These are phyloP conservation scores for Trichopus zeylanicus DNA, from an alignment of 116 monocot genomes.

Conservation along the genomic window DNA sequence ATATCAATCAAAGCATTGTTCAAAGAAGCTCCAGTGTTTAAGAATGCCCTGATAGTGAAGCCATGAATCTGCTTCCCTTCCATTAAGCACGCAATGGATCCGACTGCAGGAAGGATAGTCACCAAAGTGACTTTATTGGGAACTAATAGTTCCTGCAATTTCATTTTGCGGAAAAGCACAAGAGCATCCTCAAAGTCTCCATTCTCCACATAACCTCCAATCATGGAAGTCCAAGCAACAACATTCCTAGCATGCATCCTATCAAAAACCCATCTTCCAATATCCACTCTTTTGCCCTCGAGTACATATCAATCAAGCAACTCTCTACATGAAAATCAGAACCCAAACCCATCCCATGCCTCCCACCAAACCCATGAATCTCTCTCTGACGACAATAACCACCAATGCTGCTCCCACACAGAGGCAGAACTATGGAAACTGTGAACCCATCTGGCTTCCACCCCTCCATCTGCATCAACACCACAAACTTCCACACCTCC, in stretches of 20 bases:
- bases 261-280: conserved; percentile 57
- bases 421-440: conserved; percentile 35
- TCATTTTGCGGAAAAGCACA: conserved; percentile 45
- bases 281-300: conserved; percentile 13
- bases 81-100: conserved; percentile 28
- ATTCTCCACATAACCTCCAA: conserved; percentile 52
- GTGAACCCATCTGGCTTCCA: conserved; percentile 51
- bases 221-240: conserved; percentile 63
- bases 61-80: conserved; percentile 57
- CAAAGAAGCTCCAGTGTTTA: conserved; percentile 29
- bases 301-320: conserved; percentile 65
- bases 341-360: conserved; percentile 30
- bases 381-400: conserved; percentile 23
- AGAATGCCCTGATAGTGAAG: conserved; percentile 25
- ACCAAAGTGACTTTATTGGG: conserved; percentile 58
- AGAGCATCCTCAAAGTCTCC: conserved; percentile 42
- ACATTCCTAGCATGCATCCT: conserved; percentile 36
- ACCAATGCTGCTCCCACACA: conserved; percentile 9
- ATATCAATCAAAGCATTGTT: conserved; percentile 75
- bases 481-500: conserved; percentile 28
- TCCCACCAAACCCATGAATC: conserved; percentile 54
- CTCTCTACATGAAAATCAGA: conserved; percentile 45
- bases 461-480: conserved; percentile 44
- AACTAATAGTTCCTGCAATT: conserved; percentile 14
- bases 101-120: conserved; percentile 44